Evolutionary conservation across 179 eudicot genomes (phyloP).

Genomic region (Actinidia arguta): DNA sequence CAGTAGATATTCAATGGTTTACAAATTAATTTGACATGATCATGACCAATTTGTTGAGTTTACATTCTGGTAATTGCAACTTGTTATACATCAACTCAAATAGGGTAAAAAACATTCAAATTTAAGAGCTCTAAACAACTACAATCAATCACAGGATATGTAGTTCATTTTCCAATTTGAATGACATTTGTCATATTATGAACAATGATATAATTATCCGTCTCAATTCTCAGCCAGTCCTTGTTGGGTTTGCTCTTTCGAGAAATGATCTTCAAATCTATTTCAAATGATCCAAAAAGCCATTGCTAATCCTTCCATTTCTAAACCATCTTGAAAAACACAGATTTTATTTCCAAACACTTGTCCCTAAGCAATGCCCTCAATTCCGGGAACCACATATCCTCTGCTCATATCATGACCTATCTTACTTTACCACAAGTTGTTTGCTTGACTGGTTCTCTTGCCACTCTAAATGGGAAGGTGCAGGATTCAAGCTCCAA

Average conservation of each 20-base stretch:
- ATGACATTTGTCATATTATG: background rate
- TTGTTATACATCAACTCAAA: background rate
- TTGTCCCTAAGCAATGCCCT: background rate
- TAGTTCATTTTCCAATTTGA: background rate
- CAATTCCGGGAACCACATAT: background rate
- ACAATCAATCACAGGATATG: too few species aligned
- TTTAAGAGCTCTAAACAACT: background rate
- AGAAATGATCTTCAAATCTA: background rate
- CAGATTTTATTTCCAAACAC: background rate
- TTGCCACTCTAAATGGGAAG: background rate
- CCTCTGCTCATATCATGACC: background rate
- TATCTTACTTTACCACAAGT: background rate
- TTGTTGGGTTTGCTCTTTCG: background rate
- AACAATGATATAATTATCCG: background rate
- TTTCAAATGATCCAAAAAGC: background rate
- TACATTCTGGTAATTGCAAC: background rate
- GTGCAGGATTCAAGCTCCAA: background rate
- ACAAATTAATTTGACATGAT: background rate
- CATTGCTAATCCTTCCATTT: background rate
- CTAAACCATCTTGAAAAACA: background rate
- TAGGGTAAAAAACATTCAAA: background rate
- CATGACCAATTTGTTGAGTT: background rate
- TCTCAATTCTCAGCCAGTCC: background rate
- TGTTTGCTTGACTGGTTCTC: background rate
- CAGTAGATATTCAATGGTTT: background rate